Evolutionary conservation across 352 stramenopile species (phyloP).

Genomic region (Blastocystis sp.): DNA sequence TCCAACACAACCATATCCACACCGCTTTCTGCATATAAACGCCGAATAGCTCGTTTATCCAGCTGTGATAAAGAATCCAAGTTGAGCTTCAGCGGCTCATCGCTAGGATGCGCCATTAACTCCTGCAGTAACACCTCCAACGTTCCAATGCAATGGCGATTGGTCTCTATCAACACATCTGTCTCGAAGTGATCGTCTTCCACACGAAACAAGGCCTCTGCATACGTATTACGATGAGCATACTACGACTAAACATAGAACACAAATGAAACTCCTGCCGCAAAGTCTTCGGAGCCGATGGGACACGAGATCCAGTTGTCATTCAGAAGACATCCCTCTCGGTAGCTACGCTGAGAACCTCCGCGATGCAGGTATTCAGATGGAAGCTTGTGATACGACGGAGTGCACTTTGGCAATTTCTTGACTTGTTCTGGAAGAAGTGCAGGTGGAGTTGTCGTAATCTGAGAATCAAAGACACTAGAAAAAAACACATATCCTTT

Average conservation of each 20-base stretch:
- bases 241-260: constrained; percentile 69
- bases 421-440: constrained; percentile 47
- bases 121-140: constrained; percentile 89
- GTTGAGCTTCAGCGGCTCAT: background rate
- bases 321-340: background rate
- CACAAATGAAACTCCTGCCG: background rate
- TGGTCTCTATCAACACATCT: constrained; percentile 92
- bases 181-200: constrained; percentile 96
- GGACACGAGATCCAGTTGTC: constrained; percentile 47
- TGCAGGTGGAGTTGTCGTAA: background rate
- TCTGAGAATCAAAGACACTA: background rate
- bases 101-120: constrained; percentile 68
- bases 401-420: constrained; percentile 26
- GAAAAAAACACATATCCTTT: background rate
- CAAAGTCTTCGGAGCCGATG: constrained; percentile 24
- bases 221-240: constrained; percentile 96
- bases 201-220: constrained; percentile 95
- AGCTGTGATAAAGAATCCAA: background rate
- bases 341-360: background rate
- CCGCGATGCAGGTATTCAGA: constrained; percentile 15
- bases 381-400: constrained; percentile 21
- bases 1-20: background rate
- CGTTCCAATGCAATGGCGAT: constrained; percentile 86
- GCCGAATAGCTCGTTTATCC: background rate
- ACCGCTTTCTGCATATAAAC: background rate